Conservation (phyloP, 2,329 filamentous ascomycete genomes). For the Chalaropsis ovoidea region DNA sequence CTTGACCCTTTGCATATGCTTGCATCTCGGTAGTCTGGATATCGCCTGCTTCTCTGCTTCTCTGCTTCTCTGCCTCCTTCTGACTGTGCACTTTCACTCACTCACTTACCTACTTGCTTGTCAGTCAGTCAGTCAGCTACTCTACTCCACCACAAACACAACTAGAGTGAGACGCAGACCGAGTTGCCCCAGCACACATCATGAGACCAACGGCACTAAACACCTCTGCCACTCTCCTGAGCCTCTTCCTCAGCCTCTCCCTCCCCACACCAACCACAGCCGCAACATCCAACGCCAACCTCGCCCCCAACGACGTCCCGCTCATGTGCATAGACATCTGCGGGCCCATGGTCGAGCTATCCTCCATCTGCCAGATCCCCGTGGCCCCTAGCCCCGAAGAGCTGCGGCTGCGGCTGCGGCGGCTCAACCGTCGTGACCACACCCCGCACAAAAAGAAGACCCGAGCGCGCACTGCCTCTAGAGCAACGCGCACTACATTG, state of each 20-base stretch:
- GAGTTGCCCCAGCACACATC: neutral
- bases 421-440: neutral
- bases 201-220: constrained; percentile 18
- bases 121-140: neutral
- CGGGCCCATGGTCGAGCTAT: constrained; percentile 38
- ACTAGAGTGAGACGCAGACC: neutral
- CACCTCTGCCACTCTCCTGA: constrained; percentile 9
- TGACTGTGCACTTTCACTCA: constrained; percentile 4
- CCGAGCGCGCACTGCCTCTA: neutral
- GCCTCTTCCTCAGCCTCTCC: constrained; percentile 27
- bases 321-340: constrained; percentile 36
- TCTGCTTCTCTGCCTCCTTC: neutral
- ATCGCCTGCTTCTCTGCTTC: neutral
- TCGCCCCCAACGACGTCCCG: constrained; percentile 34
- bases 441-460: neutral
- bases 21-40: neutral
- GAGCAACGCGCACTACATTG: neutral
- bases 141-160: neutral
- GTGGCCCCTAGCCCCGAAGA: constrained; percentile 14
- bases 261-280: constrained; percentile 30
- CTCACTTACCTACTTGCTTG: neutral
- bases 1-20: neutral
- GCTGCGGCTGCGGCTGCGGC: neutral
- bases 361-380: constrained; percentile 32
- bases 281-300: constrained; percentile 29